Evolutionary conservation across 192 early-diverging fungal genomes (phyloP), one percentile per base, ranked within the genome.

Genomic region (Coemansia asiatica): DNA sequence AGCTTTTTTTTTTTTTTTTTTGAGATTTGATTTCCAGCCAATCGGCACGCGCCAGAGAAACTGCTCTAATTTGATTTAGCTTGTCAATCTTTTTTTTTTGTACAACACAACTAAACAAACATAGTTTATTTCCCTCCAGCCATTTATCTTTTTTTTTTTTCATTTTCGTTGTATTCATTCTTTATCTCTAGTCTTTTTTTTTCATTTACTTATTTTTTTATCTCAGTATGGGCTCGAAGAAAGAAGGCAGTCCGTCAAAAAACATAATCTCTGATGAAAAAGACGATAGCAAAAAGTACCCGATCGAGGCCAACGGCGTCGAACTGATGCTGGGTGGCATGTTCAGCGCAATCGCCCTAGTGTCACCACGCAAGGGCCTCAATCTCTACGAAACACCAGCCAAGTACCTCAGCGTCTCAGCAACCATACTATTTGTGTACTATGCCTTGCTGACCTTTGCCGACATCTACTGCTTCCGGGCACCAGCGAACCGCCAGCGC

Each of bases 391-490:
- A 69, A 15, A 67, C 21, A 49, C 74, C 79, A 0, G 56, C 56
- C 22, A 66, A 66, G 33, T 82, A 76, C 31, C 65, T 82, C 21
- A 25, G 46, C 19, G 48, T 72, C 0, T 73, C 79, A 0, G 71
- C 74, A 2, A 49, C 19, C 0, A 35, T 82, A 0, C 54, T 82
- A 1, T 70, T 73, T 27, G 51, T 23, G 6, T 82, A 82, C 65
- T 82, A 82, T 22, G 74, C 74, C n/a, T 56, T 71, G 0, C 60
- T 76, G 22, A 27, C 65, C 3, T 70, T 73, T 63, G 70, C 59
- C 44, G 79, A 71, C 50, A 67, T 82, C 15, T 82, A 82, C 64
- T 82, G 79, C 50, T 82, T 74, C 46, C 60, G 60, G 27, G 63
- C 47, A 2, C 47, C 68, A 6, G 61, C 49, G 7, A 22, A 28